Evolutionary conservation across 768 basidiomycete genomes (phyloP).

Genomic region (Suillus ampliporus): DNA sequence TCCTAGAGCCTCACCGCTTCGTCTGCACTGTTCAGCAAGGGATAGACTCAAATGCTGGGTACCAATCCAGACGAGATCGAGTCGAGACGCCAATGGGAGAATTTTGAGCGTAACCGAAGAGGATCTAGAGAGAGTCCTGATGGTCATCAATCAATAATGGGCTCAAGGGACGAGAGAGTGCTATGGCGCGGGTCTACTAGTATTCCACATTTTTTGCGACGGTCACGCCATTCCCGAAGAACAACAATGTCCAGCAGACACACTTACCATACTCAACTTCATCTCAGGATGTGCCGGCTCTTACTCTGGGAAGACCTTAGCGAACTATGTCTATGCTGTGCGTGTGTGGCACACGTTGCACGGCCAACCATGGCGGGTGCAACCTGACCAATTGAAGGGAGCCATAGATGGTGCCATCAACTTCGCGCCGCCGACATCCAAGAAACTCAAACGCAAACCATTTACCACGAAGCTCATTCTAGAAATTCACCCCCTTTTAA

Average conservation of each 20-base stretch:
- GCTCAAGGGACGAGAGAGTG: conserved; percentile 34
- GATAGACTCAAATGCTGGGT: conserved; percentile 36
- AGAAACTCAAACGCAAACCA: no score
- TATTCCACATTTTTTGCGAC: conserved; percentile 50
- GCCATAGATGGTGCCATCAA: background rate
- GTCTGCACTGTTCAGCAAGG: conserved; percentile 34
- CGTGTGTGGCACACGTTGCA: conserved; percentile 55
- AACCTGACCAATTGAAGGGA: background rate
- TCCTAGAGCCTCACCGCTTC: conserved; percentile 18
- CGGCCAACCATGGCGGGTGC: conserved; percentile 11
- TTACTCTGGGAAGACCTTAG: conserved; percentile 38
- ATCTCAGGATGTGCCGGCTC: conserved; percentile 35
- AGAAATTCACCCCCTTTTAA: no score
- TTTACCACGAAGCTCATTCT: no score
- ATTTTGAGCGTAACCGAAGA: background rate
- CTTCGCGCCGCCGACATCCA: no score
- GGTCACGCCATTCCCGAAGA: conserved; percentile 27
- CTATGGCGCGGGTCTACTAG: conserved; percentile 45
- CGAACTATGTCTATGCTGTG: conserved; percentile 45
- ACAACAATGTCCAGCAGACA: conserved; percentile 33
- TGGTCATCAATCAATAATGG: conserved; percentile 29
- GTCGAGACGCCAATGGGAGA: accelerated
- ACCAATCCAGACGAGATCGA: accelerated
- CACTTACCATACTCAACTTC: conserved; percentile 34
- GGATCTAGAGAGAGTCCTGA: background rate